Evolutionary conservation across 495 filamentous ascomycete genomes (phyloP).

Genomic region (Xylaria curta): DNA sequence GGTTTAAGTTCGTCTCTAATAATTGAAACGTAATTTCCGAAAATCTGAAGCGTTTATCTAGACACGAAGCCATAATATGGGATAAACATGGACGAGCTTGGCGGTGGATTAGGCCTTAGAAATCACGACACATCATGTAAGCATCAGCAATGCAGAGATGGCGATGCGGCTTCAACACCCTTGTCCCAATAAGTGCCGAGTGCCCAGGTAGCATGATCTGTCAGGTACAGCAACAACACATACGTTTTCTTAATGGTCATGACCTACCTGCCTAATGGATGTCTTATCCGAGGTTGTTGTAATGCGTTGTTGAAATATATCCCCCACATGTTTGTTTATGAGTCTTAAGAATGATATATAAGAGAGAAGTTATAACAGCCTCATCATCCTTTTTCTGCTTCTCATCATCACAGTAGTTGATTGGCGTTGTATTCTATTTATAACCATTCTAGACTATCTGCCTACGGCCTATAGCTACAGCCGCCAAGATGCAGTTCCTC

Average conservation of each 20-base stretch:
- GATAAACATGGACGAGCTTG: background rate
- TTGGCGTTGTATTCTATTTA: background rate
- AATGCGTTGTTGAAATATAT: background rate
- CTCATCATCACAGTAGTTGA: background rate
- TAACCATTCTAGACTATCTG: background rate
- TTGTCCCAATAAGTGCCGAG: background rate
- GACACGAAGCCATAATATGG: background rate
- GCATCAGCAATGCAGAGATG: background rate
- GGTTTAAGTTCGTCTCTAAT: background rate
- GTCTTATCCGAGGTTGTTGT: background rate
- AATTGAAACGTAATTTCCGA: background rate
- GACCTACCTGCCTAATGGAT: constrained; percentile 8
- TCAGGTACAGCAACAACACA: background rate
- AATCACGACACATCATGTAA: background rate
- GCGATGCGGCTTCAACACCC: background rate
- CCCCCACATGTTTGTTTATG: background rate
- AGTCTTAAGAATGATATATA: background rate
- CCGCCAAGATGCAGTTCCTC: background rate
- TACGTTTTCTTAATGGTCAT: background rate
- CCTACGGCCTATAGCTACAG: background rate
- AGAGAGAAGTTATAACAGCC: background rate
- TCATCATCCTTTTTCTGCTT: background rate
- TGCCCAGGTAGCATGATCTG: background rate
- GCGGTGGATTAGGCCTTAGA: background rate
- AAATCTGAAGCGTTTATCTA: background rate